These are phyloP conservation scores for Grosmannia huntii DNA, from an alignment of 2,329 filamentous ascomycete genomes.

Conservation along the genomic window DNA sequence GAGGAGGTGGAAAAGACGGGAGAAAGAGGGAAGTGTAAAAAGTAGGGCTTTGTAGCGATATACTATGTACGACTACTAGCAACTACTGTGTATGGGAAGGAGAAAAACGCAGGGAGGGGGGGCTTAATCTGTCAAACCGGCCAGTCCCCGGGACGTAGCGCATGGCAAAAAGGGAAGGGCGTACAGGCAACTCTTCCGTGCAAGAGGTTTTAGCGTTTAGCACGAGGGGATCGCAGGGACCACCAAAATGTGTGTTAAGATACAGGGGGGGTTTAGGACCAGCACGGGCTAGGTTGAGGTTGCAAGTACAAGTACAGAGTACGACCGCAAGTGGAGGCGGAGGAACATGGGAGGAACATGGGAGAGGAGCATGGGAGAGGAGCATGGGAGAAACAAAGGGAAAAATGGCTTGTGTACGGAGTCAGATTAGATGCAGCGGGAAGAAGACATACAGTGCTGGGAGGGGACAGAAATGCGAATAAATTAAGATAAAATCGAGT, in stretches of 20 bases:
- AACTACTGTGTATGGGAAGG: too few species aligned
- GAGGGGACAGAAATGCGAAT: neutral
- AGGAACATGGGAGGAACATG: neutral
- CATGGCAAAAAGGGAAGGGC: slow-evolving; percentile 8
- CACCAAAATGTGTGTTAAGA: neutral
- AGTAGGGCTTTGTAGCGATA: neutral
- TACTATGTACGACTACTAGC: neutral
- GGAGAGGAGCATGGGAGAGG: neutral
- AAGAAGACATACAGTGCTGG: neutral
- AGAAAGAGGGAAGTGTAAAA: slow-evolving; percentile 1
- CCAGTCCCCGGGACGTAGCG: slow-evolving; percentile 8
- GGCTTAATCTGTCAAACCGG: slow-evolving; percentile 6
- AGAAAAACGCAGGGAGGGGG: neutral
- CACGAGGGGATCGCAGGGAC: slow-evolving; percentile 1
- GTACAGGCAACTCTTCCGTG: neutral
- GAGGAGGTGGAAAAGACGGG: neutral
- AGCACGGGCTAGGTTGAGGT: neutral
- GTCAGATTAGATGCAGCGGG: neutral
- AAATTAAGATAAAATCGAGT: neutral
- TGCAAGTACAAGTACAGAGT: neutral
- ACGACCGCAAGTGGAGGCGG: neutral
- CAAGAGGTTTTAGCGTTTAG: neutral
- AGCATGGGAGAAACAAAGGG: neutral
- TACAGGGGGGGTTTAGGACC: neutral
- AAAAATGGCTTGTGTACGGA: neutral